A percentile compares a stretch with the other conserved stretches of the same genome.
Evolutionary conservation across 345 rosid species (phyloP).

Genomic region (Brassica carinata): DNA sequence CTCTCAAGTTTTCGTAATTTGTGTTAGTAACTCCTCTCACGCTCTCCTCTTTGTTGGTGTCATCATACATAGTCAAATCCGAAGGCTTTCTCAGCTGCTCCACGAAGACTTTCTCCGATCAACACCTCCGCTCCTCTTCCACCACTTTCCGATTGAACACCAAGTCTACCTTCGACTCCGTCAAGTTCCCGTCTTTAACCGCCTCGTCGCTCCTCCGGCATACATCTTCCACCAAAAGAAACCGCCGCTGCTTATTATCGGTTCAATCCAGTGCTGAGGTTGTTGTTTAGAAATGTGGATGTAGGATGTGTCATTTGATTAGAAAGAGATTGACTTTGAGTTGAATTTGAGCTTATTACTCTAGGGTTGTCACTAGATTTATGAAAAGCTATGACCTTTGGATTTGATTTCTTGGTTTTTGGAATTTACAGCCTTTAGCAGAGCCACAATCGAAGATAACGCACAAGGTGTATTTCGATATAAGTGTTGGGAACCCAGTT

Average conservation of each 20-base stretch:
- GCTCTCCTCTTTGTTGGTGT: background rate
- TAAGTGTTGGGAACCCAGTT: slow-evolving; percentile 90
- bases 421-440: slow-evolving; percentile 41
- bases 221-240: slow-evolving; percentile 40
- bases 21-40: background rate
- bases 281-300: background rate
- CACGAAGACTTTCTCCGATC: slow-evolving; percentile 41
- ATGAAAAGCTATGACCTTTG: background rate
- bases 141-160: slow-evolving; percentile 37
- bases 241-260: slow-evolving; percentile 40
- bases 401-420: background rate
- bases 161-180: slow-evolving; percentile 32
- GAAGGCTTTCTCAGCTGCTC: slow-evolving; percentile 47
- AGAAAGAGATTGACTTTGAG: background rate
- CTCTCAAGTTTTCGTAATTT: background rate
- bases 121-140: slow-evolving; percentile 34
- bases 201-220: slow-evolving; percentile 46
- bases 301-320: background rate
- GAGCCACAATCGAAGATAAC: slow-evolving; percentile 79
- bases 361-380: background rate
- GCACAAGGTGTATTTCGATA: slow-evolving; percentile 85
- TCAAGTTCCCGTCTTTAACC: slow-evolving; percentile 40
- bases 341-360: background rate
- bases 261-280: slow-evolving; percentile 80
- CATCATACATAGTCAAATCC: slow-evolving; percentile 54